phyloP scores from a whole-genome alignment of 108 stramenopile species.

The Aurantiochytrium sp. region DNA sequence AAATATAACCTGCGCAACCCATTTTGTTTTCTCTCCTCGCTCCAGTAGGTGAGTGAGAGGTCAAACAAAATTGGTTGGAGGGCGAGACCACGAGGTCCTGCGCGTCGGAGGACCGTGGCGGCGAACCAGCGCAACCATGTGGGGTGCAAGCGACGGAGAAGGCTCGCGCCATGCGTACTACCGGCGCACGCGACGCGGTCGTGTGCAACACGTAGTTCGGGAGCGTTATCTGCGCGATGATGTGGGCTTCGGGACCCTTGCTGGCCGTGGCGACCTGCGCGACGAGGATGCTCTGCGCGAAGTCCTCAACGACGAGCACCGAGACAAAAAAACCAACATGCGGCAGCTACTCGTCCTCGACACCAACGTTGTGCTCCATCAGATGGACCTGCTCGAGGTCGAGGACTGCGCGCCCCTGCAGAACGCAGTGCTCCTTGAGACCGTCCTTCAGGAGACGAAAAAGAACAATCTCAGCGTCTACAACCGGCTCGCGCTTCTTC shows the following conservation, averaged over 20 bases:
- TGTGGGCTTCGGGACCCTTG: constrained; percentile 31
- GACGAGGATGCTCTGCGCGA: background rate
- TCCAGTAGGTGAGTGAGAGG: too few relatives aligned
- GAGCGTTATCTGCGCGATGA: constrained; percentile 50
- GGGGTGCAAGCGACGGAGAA: background rate
- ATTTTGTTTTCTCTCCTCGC: too few relatives aligned
- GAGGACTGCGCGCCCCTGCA: background rate
- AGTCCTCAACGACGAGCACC: background rate
- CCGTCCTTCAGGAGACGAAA: constrained; percentile 29
- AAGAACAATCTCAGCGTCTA: constrained; percentile 24
- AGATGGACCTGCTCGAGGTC: constrained; percentile 53
- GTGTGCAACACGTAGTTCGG: constrained; percentile 26
- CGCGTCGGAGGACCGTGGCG: too few relatives aligned
- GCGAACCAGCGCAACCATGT: background rate
- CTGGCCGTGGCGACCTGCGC: background rate
- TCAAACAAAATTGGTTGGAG: too few relatives aligned
- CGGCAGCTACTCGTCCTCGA: constrained; percentile 37
- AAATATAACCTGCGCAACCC: too few relatives aligned
- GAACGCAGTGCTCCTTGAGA: constrained; percentile 18
- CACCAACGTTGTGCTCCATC: constrained; percentile 53
- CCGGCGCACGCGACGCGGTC: constrained; percentile 12
- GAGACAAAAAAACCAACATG: background rate
- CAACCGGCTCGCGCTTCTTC: constrained; percentile 38
- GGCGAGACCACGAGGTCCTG: too few relatives aligned
- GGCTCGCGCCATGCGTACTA: background rate